These are phyloP conservation scores for Pythium biforme DNA, from an alignment of 352 stramenopile species.

Conservation along the genomic window DNA sequence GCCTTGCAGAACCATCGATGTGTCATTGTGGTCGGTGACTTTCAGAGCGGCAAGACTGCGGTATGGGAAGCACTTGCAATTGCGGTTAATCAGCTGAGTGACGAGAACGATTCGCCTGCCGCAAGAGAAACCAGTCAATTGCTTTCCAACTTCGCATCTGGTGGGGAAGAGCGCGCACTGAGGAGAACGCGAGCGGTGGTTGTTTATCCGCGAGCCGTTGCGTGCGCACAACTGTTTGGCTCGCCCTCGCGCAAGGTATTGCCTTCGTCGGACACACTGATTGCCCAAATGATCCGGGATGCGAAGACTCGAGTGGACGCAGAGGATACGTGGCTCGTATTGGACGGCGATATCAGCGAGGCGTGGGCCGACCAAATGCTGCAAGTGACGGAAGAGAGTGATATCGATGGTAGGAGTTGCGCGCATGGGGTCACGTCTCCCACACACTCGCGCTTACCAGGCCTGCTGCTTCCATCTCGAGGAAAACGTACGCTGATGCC, in stretches of 20 bases:
- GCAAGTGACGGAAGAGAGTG: conserved; percentile 23
- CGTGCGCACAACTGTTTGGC: conserved; percentile 34
- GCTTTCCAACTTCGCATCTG: neutral
- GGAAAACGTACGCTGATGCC: conserved; percentile 43
- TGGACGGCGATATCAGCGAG: conserved; percentile 56
- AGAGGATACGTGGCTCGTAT: conserved; percentile 55
- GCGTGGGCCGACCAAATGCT: conserved; percentile 55
- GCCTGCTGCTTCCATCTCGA: conserved; percentile 32
- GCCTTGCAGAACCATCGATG: conserved; percentile 26
- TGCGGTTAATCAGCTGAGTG: conserved; percentile 5
- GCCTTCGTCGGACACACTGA: conserved; percentile 30
- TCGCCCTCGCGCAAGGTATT: neutral
- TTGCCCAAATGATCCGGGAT: conserved; percentile 43
- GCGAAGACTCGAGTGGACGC: conserved; percentile 33
- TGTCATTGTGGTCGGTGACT: conserved; percentile 42
- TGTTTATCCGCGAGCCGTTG: conserved; percentile 43
- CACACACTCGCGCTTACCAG: conserved; percentile 12
- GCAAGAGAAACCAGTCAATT: neutral
- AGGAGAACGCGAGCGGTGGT: conserved; percentile 30
- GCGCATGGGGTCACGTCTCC: neutral
- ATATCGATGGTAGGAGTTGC: conserved; percentile 25
- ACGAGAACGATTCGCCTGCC: neutral
- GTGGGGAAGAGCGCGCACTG: neutral
- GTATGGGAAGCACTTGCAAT: neutral
- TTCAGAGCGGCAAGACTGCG: conserved; percentile 48